Percentiles rank a stretch among this genome's conserved stretches.
Conservation (phyloP, 345 rosid species). For the Streptanthus diversifolius region DNA sequence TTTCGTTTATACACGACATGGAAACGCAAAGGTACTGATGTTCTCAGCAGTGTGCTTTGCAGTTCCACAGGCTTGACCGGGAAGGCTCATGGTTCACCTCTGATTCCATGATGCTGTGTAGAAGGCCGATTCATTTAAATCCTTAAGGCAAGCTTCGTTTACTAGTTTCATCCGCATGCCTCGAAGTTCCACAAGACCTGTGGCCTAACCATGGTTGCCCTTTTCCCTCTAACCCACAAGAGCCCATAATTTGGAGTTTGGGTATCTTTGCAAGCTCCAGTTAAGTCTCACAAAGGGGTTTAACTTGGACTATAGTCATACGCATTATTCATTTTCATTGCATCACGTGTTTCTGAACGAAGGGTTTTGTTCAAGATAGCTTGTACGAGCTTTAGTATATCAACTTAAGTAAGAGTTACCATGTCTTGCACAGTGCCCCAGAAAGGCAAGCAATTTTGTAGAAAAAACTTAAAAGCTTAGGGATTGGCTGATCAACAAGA, state of each 20-base stretch:
- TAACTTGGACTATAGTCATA: conserved; percentile 38
- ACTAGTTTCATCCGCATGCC: conserved; percentile 30
- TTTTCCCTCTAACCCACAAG: conserved; percentile 43
- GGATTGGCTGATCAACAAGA: conserved; percentile 61
- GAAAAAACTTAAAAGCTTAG: conserved; percentile 45
- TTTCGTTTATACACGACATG: not conserved
- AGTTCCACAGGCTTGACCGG: conserved; percentile 91
- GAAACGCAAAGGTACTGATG: conserved; percentile 43
- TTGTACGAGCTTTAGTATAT: conserved; percentile 44
- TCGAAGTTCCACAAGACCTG: conserved; percentile 52
- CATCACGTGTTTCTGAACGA: conserved; percentile 33
- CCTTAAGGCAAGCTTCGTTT: conserved; percentile 29
- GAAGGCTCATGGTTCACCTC: conserved; percentile 56
- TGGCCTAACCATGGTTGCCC: conserved; percentile 87
- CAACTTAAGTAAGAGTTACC: conserved; percentile 34
- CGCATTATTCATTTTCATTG: conserved; percentile 29
- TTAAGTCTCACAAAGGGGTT: conserved; percentile 57
- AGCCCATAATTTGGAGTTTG: conserved; percentile 42
- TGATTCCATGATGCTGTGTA: conserved; percentile 62
- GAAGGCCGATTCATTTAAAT: conserved; percentile 27
- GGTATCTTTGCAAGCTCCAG: conserved; percentile 47
- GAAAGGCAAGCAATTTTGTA: conserved; percentile 39
- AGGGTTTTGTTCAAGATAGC: conserved; percentile 47
- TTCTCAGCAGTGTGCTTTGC: conserved; percentile 97
- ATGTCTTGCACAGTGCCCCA: conserved; percentile 34